A percentile compares a stretch with the other conserved stretches of the same genome.
Conservation (phyloP, 139 green algal genomes). For the Trebouxia sp. region DNA sequence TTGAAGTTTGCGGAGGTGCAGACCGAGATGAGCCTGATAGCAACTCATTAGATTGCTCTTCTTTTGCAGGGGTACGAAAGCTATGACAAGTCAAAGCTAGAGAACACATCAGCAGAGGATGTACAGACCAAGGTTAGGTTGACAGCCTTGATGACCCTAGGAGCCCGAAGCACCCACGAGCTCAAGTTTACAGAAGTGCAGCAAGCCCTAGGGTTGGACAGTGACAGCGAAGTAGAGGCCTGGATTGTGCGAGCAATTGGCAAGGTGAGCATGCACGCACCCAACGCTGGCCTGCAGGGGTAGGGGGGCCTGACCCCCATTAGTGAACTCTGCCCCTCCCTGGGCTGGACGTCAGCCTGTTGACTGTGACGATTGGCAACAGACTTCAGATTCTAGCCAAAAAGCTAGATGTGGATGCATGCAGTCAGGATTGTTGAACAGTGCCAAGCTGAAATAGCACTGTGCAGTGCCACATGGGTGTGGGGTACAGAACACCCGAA, state of each 20-base stretch:
- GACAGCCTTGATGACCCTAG: conserved; percentile 23
- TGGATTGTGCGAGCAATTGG: conserved; percentile 58
- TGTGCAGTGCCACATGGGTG: too few species aligned
- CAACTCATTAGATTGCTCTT: not conserved
- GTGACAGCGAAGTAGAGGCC: conserved; percentile 50
- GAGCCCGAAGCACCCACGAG: not conserved
- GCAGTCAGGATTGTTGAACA: too few species aligned
- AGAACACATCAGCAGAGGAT: conserved; percentile 5
- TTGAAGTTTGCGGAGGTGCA: too few species aligned
- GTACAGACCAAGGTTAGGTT: conserved; percentile 20
- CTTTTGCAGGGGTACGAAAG: not conserved
- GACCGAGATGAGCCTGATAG: not conserved
- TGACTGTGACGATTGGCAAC: too few species aligned
- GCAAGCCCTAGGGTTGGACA: not conserved
- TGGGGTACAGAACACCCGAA: too few species aligned
- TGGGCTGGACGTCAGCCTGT: too few species aligned
- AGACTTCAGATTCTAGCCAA: too few species aligned
- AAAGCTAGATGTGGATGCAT: too few species aligned
- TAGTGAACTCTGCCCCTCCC: too few species aligned
- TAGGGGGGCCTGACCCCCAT: too few species aligned
- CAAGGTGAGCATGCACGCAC: conserved; percentile 49
- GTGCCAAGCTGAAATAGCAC: too few species aligned
- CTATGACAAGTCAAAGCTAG: conserved; percentile 24
- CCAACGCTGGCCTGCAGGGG: too few species aligned
- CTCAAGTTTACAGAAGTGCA: conserved; percentile 25